Percentiles rank a stretch among this genome's conserved stretches.
Conservation (phyloP, 192 early-diverging fungal genomes). For the Coemansia javaensis region DNA sequence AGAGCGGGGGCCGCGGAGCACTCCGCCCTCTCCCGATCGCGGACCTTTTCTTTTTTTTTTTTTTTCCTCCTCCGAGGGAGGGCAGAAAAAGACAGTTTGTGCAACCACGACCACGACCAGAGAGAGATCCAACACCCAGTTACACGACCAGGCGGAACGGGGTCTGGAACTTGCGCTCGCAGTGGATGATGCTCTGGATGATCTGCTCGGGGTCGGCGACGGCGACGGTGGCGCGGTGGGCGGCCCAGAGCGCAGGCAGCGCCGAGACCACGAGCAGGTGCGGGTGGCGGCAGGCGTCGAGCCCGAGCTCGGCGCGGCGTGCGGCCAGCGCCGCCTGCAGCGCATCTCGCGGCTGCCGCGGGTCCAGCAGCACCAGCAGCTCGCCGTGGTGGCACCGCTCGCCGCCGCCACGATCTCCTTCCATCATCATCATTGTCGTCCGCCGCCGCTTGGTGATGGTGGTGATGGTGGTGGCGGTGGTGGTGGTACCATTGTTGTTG, state of each 20-base stretch:
- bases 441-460: constrained; percentile 9
- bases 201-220: constrained; percentile 28
- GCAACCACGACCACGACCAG: no score
- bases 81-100: no score
- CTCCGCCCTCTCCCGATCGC: no score
- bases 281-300: background rate
- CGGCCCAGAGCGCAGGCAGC: background rate
- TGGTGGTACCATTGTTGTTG: no score
- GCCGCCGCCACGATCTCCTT: no score
- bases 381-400: no score
- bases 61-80: no score
- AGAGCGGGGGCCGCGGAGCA: no score
- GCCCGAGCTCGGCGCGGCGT: constrained; percentile 14
- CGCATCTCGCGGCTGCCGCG: constrained; percentile 5
- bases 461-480: background rate
- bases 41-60: no score
- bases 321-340: constrained; percentile 8
- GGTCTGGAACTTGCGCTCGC: constrained; percentile 13
- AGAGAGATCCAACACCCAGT: no score
- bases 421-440: no score
- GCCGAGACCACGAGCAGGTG: background rate
- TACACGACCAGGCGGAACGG: no score
- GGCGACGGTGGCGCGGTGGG: constrained; percentile 3
- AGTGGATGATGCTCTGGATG: constrained; percentile 46
- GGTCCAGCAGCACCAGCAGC: constrained; percentile 12